These are phyloP conservation scores for Pleomassaria siparia DNA, from an alignment of 2,329 filamentous ascomycete genomes.

Conservation along the genomic window DNA sequence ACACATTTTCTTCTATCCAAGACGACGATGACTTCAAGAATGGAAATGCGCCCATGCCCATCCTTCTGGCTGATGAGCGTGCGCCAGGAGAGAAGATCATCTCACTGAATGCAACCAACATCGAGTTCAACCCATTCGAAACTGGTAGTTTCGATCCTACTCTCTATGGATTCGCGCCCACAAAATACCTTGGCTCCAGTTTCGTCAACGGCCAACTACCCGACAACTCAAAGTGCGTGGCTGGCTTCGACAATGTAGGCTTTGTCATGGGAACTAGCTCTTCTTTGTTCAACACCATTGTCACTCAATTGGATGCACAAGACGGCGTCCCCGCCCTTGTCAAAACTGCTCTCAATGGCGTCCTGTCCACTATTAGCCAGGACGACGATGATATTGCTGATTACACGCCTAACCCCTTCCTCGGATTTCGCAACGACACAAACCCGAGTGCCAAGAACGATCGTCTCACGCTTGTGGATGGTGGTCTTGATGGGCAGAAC, in stretches of 20 bases:
- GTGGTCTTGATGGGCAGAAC: conserved; percentile 76
- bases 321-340: conserved; percentile 55
- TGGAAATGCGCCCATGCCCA: conserved; percentile 69
- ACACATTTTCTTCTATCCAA: conserved; percentile 81
- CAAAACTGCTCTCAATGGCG: conserved; percentile 50
- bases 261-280: conserved; percentile 86
- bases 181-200: conserved; percentile 71
- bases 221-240: conserved; percentile 62
- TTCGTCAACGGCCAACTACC: conserved; percentile 65
- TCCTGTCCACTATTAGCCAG: conserved; percentile 60
- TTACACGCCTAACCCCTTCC: conserved; percentile 77
- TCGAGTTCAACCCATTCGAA: conserved; percentile 79
- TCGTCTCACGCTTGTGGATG: conserved; percentile 73
- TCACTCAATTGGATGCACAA: conserved; percentile 63
- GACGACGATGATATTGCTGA: conserved; percentile 72
- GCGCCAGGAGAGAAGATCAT: conserved; percentile 63
- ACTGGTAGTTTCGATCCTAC: conserved; percentile 76
- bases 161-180: conserved; percentile 69
- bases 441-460: conserved; percentile 58
- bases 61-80: conserved; percentile 71
- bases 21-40: conserved; percentile 62
- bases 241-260: conserved; percentile 79
- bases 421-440: conserved; percentile 59
- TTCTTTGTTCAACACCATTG: conserved; percentile 78
- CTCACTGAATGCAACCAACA: conserved; percentile 71